Conservation (phyloP, 2,329 filamentous ascomycete species). For the Colletotrichum noveboracense region DNA sequence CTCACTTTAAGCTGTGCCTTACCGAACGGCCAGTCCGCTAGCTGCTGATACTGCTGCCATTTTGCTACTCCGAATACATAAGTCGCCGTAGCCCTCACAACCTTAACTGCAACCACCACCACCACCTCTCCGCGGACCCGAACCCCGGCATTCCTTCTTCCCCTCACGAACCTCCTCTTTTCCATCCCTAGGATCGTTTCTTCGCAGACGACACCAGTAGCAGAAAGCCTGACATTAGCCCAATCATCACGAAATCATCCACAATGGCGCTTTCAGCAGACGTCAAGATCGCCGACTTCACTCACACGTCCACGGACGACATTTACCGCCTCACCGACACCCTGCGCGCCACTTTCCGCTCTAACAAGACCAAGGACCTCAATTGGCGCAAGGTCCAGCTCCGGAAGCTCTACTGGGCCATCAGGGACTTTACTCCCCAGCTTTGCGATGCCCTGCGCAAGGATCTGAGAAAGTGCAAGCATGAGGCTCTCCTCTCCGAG, state of each 20-base stretch:
- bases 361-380: conserved; percentile 82
- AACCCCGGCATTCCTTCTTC: conserved; percentile 9
- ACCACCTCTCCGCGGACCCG: not conserved
- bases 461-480: conserved; percentile 80
- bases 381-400: conserved; percentile 86
- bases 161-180: conserved; percentile 15
- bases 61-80: conserved; percentile 11
- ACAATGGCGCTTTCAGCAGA: conserved; percentile 42
- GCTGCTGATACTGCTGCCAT: conserved; percentile 12
- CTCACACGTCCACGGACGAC: conserved; percentile 67
- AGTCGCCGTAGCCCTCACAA: conserved; percentile 8
- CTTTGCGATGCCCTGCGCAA: conserved; percentile 76
- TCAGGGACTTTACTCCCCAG: conserved; percentile 78
- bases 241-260: not conserved
- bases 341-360: conserved; percentile 72
- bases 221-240: not conserved
- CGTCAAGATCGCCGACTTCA: conserved; percentile 52
- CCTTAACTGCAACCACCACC: not conserved
- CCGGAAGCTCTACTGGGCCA: conserved; percentile 91
- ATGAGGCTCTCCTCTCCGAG: conserved; percentile 78
- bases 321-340: conserved; percentile 67
- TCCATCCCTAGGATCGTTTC: not conserved
- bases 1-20: conserved; percentile 8
- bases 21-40: not conserved
- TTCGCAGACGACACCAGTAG: not conserved